Evolutionary conservation across 441 rosid species (phyloP), one percentile per base, ranked within the genome.

Genomic region (Gossypium davidsonii): DNA sequence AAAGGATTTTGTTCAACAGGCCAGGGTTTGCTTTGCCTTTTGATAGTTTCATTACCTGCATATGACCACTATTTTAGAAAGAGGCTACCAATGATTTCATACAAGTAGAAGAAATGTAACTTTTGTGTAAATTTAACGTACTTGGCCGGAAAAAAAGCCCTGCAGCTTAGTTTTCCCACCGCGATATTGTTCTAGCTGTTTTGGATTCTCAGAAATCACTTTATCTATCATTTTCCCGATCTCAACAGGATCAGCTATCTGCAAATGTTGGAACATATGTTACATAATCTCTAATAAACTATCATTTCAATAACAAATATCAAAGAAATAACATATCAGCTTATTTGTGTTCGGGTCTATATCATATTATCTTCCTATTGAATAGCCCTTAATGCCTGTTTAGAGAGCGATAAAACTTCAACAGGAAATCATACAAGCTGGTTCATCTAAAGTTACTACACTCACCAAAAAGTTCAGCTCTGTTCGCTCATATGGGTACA

Each of bases 1-100:
- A 12, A 52, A 94, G 97, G 70, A 92, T 85, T 83, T 89, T 91
- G 88, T 89, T 92, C 65, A 94, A 81, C 68, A 92, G 80, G 17
- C 89, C 93, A 14, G 97, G 98, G 76, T 87, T 92, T 72, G 96
- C 98, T 79, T 89, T 94, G 23, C 97, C 97, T 79, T 88, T 88
- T 1, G 98, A 92, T 74, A 77, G 76, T 84, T 94, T 94, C 97
- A 94, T 94, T 66, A 91, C 88, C 97, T 94, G 87, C 77, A 75
- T 71, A 79, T 58, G 48, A 56, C 42, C 21, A 31, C 12, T 52
- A 75, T 6, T 26, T 20, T 82, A 61, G 49, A 52, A 65, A 34
- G 37, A 14, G 21, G 8, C 42, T 60, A 31, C 44, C 26, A 18
- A 52, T 11, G 55, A 17, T 6, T 31, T 69, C 61, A 69, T 53